Conservation (phyloP, 208 protist genomes). For the Acanthamoeba royreba region DNA sequence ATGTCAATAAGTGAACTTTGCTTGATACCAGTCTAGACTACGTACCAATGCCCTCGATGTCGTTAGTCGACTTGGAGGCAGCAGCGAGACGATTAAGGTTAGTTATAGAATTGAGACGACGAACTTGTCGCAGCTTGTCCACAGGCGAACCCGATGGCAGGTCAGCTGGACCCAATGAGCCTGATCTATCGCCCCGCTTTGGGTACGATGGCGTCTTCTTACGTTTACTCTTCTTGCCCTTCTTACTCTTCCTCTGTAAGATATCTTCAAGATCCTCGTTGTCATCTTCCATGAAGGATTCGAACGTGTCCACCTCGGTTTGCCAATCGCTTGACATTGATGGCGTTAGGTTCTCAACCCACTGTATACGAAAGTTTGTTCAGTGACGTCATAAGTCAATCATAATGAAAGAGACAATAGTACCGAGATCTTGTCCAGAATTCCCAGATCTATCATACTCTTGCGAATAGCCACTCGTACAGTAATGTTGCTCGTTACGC, state of each 20-base stretch:
- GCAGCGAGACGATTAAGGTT: constrained; percentile 25
- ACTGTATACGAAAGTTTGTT: not conserved
- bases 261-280: constrained; percentile 34
- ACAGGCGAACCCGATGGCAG: not conserved
- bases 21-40: not conserved
- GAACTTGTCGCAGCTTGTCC: constrained; percentile 11
- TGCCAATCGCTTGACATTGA: not conserved
- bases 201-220: constrained; percentile 3
- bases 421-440: not conserved
- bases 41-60: not conserved
- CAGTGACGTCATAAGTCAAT: not conserved
- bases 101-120: constrained; percentile 6
- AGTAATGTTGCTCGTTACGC: not conserved
- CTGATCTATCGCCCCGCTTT: not conserved
- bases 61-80: not conserved
- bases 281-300: constrained; percentile 21
- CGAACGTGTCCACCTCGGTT: not conserved
- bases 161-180: not conserved
- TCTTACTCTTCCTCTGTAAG: not conserved
- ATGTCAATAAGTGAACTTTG: not conserved
- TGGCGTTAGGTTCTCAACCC: not conserved
- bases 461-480: constrained; percentile 10
- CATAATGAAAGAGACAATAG: not conserved
- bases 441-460: not conserved
- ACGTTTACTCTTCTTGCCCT: not conserved